Conservation (phyloP, 2,329 filamentous ascomycete genomes). For the Microcyclospora tardicrescens region DNA sequence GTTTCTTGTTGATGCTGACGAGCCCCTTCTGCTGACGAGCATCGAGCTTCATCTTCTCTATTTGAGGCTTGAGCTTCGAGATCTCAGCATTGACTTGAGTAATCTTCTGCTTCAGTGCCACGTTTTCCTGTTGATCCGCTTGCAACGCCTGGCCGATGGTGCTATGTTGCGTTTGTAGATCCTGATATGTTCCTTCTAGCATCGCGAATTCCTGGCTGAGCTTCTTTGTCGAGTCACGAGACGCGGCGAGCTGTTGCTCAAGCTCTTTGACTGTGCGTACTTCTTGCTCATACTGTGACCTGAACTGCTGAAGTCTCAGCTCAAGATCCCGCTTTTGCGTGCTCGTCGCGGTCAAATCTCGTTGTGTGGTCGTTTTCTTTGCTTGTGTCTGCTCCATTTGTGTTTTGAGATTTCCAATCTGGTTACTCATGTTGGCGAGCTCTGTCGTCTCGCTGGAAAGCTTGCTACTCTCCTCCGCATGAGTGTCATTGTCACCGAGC, state of each 20-base stretch:
- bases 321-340: slow-evolving; percentile 92
- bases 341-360: slow-evolving; percentile 66
- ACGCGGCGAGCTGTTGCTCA: slow-evolving; percentile 66
- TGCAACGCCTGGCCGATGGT: slow-evolving; percentile 63
- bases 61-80: slow-evolving; percentile 68
- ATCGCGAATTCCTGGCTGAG: slow-evolving; percentile 72
- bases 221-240: slow-evolving; percentile 70
- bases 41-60: slow-evolving; percentile 87
- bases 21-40: slow-evolving; percentile 91
- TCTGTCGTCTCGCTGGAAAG: slow-evolving; percentile 82
- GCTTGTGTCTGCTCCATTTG: slow-evolving; percentile 89
- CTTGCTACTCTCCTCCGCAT: slow-evolving; percentile 70
- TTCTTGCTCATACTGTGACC: slow-evolving; percentile 84
- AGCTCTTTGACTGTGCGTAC: slow-evolving; percentile 72
- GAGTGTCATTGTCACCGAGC: slow-evolving; percentile 66
- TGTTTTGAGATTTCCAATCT: slow-evolving; percentile 77
- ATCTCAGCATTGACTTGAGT: slow-evolving; percentile 71
- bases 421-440: slow-evolving; percentile 89
- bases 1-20: slow-evolving; percentile 97
- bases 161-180: slow-evolving; percentile 70
- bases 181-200: slow-evolving; percentile 67
- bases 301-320: slow-evolving; percentile 70
- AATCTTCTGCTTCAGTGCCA: slow-evolving; percentile 74
- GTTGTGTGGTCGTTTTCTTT: slow-evolving; percentile 66
- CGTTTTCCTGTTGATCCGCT: slow-evolving; percentile 80